Base-by-base conservation (phyloP, 2,329 filamentous ascomycete species). In the Raffaelea albimanens region DNA sequence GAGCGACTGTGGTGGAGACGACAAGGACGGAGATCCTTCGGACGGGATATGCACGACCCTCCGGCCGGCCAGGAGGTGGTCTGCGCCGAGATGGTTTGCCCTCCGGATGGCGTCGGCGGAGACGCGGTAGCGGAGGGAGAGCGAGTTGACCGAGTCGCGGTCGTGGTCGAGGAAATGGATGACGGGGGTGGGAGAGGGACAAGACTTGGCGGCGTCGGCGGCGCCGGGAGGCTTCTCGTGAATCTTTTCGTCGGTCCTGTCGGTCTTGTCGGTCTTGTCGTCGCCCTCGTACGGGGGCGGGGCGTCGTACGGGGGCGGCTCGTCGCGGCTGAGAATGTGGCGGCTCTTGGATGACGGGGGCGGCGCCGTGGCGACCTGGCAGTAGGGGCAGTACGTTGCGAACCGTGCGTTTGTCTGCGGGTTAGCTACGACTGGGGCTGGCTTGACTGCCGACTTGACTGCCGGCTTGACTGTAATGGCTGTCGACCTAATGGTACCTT, bases 151-250 rank as follows among this genome's bases (percentile, higher is more conserved):
- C 10, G 75, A 82, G 60, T 93, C 87, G 51, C 75, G 70, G n/a
- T 69, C 65, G 49, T 85, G 82, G 57, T 85, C 71, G 43, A 93
- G 69, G 63, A 88, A 88, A 62, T 93, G 87, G 14, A 90, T 67
- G 3, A 80, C 79, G 61, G 89, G 84, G 49, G 78, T 71, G n/a
- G 58, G 54, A 52, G 60, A 60, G 47, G 38, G n/a, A n/a, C n/a
- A 20, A 52, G 21, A n/a, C n/a, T 9, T 25, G 34, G 23, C 13
- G 25, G 39, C 46, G 41, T 40, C 14, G 43, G 36, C 3, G 19
- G 22, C 3, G 8, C 44, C 40, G 44, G 7, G 21, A 14, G 47
- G 40, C 34, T 40, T 46, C 29, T 33, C 11, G 33, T 19, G n/a
- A 4, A 7, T 49, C 46, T 62, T 54, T 49, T 56, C 16, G 54